Evolutionary conservation across 1,284 basidiomycete genomes (phyloP).

Genomic region (Entoloma clypeatum): DNA sequence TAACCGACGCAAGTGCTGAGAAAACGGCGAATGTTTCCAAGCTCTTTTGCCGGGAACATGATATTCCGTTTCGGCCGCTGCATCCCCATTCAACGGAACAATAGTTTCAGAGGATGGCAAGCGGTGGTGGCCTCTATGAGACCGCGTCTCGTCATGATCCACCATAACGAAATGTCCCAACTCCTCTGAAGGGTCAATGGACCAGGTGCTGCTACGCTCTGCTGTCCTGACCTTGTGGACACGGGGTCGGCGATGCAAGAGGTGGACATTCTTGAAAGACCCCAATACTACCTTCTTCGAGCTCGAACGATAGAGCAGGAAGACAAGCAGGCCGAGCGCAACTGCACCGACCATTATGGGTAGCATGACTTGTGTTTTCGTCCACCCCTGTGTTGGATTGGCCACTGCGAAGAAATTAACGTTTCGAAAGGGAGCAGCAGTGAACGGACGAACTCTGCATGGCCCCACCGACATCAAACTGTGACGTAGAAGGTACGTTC

Average conservation of each 20-base stretch:
- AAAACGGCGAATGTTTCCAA: conserved; percentile 11
- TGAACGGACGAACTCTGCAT: conserved; percentile 18
- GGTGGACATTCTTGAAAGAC: conserved; percentile 1
- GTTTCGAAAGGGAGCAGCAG: not conserved
- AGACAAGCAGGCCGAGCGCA: conserved; percentile 20
- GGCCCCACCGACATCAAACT: conserved; percentile 19
- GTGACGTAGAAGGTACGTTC: conserved; percentile 17
- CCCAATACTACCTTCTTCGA: not conserved
- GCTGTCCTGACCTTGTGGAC: conserved; percentile 8
- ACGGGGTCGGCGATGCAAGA: conserved; percentile 2
- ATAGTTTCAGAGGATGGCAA: conserved; percentile 3
- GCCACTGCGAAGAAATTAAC: conserved; percentile 6
- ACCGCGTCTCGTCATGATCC: not conserved
- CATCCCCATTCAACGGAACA: not conserved
- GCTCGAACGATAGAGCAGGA: conserved; percentile 19
- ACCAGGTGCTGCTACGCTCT: conserved; percentile 4
- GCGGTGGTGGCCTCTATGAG: not conserved
- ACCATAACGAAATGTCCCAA: conserved; percentile 6
- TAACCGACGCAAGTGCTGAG: conserved; percentile 15
- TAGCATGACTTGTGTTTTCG: conserved; percentile 29
- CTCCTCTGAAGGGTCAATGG: conserved; percentile 13
- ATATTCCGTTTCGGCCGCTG: conserved; percentile 1
- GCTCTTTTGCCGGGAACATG: conserved; percentile 4
- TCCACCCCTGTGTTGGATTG: conserved; percentile 21
- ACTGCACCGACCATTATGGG: conserved; percentile 29